Evolutionary conservation across 2,329 filamentous ascomycete genomes (phyloP), one percentile per base, ranked within the genome.

Genomic region (Seiridium cupressi): DNA sequence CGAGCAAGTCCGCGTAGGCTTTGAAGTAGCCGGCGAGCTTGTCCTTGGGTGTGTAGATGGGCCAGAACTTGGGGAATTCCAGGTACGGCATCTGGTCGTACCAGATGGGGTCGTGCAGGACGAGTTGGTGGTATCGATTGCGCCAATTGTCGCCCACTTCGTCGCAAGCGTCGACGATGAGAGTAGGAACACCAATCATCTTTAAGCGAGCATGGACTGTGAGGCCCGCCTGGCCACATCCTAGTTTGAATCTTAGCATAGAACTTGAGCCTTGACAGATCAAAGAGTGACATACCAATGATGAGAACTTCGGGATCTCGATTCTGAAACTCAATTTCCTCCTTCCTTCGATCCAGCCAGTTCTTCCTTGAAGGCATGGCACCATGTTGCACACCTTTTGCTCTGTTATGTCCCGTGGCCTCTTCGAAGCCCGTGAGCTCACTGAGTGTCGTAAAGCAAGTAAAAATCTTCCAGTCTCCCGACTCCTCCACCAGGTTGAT

Each of bases 21-120:
- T 88, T 84, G 63, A 90, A 83, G 73, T 84, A 90, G 57, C 87
- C 84, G 2, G 79, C 87, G 0, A 89, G 76, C 65, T 89, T 90
- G 69, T 89, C 86, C 64, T 89, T 89, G 4, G 87, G 87, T 0
- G 86, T 89, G 71, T 88, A 90, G 18, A 88, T 72, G 0, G 87
- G 87, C 86, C 86, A 89, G 62, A 77, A 80, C 0, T 80, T 69
- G 0, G 87, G 87, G 64, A 89, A 89, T 0, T 77, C 75, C 3
- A 89, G 67, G 68, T 88, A 90, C 0, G 87, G 84, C 72, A 88
- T 73, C 66, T 84, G 79, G 54, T 82, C 80, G 62, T 77, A 81
- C 76, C 79, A 86, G 13, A 89, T 81, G 0, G 87, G 86, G 64
- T 89, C 87, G 67, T 90, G 87, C 0, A 88, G 80, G 0, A 89